Base-by-base conservation (phyloP, 1,284 basidiomycete genomes). In the Moesziomyces globuligerus region DNA sequence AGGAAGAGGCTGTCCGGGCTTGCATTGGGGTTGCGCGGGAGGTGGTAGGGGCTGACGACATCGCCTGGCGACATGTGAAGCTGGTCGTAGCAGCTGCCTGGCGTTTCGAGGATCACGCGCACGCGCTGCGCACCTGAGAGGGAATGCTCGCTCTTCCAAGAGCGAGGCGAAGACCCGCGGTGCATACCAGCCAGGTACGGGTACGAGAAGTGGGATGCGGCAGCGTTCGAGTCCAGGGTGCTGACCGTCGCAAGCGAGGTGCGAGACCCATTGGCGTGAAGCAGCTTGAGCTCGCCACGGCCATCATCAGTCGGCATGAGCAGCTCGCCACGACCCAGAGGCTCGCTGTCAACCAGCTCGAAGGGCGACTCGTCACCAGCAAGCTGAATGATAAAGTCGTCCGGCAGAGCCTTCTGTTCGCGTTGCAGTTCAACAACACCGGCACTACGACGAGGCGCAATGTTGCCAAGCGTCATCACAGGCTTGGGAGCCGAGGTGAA, bases 151-250 rank as follows among this genome's bases (percentile, higher is more conserved):
- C 20, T 29, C 18, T 29, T 18, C 15, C 17, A 25, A 13, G 50
- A 43, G 24, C 21, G 20, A 24, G 46, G 36, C 10, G 28, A 45
- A 8, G 37, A 18, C n/a, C 21, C 4, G 24, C 67, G 72, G 21
- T 75, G 68, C 51, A 76, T 72, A 15, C 67, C 68, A n/a, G 57
- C 56, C 1, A 78, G 60, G 48, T 67, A 79, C 0, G 77, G 77
- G 64, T 80, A 77, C 18, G 66, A 74, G 26, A 68, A 67, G 58
- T 79, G 75, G 7, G 65, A 64, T 3, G 61, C 74, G 2, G 26
- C 51, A 18, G 34, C 45, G 7, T 21, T 34, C 29, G 64, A 58
- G 24, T 45, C 52, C 32, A 40, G 5, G 3, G 51, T 37, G 13
- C 38, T 21, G 29, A 54, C 37, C 0, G 50, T 47, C 10, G 42